Percentiles rank a stretch among this genome's conserved stretches.
These are phyloP conservation scores for Ailanthus altissimus DNA, from an alignment of 345 rosid genomes.

Conservation along the genomic window DNA sequence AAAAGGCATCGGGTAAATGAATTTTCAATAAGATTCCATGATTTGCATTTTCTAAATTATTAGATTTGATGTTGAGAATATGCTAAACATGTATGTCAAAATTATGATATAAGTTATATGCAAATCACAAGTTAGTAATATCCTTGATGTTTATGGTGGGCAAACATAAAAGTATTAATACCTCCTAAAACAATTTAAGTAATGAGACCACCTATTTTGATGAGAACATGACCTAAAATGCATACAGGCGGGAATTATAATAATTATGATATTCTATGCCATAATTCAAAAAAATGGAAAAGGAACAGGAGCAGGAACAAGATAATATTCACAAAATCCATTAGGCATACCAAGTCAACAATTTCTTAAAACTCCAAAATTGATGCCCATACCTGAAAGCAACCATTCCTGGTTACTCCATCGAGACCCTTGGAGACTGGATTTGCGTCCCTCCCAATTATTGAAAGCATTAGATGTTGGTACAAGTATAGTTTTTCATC, in stretches of 20 bases:
- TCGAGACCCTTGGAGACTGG: background rate
- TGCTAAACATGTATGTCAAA: background rate
- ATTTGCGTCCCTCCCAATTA: too few species aligned
- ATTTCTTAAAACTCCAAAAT: background rate
- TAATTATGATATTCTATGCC: background rate
- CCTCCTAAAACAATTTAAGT: background rate
- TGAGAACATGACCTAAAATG: background rate
- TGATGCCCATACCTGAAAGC: background rate
- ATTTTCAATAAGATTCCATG: background rate
- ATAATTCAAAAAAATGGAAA: too few species aligned
- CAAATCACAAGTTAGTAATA: background rate
- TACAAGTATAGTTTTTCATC: too few species aligned
- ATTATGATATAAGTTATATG: background rate
- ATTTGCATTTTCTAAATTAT: background rate
- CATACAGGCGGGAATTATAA: background rate
- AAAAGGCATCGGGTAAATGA: background rate
- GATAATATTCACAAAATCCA: background rate
- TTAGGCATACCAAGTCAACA: background rate
- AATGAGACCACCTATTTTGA: background rate
- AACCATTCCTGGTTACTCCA: background rate
- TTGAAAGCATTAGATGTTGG: too few species aligned
- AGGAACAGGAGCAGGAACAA: background rate
- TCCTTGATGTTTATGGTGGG: background rate
- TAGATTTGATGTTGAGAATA: background rate
- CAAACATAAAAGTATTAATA: background rate